Percentiles rank a stretch among this genome's conserved stretches.
Conservation (phyloP, 352 stramenopile species). For the Globisporangium cylindrosporum region DNA sequence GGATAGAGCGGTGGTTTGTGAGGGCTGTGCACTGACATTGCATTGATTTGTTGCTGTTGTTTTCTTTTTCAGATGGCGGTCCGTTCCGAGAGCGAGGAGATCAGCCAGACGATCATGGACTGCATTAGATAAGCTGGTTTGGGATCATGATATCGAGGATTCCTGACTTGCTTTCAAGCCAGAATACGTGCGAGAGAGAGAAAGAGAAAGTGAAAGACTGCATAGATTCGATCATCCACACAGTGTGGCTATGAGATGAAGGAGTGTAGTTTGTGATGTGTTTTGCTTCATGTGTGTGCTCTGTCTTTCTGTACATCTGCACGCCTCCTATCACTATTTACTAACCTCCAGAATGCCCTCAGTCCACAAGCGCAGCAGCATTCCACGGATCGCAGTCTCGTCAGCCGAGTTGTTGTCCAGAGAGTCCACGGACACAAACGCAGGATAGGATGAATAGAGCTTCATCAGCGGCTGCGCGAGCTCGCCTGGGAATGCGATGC, state of each 20-base stretch:
- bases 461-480: conserved; percentile 64
- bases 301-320: conserved; percentile 3
- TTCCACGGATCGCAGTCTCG: conserved; percentile 67
- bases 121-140: conserved; percentile 89
- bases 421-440: conserved; percentile 31
- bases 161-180: background rate
- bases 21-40: background rate
- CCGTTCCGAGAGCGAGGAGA: conserved; percentile 90
- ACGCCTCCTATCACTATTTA: conserved; percentile 8
- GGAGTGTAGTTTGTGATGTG: conserved; percentile 48
- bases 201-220: conserved; percentile 13
- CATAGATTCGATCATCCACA: conserved; percentile 21
- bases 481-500: conserved; percentile 62
- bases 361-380: conserved; percentile 80
- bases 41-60: background rate
- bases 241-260: conserved; percentile 24
- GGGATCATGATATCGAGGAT: conserved; percentile 3
- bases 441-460: conserved; percentile 54
- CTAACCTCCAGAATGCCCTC: conserved; percentile 56
- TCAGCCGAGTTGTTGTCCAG: conserved; percentile 38
- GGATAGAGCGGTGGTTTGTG: background rate
- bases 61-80: conserved; percentile 90
- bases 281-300: conserved; percentile 7
- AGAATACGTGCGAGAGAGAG: conserved; percentile 1
- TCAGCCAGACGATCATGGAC: conserved; percentile 96